Evolutionary conservation across 352 stramenopile species (phyloP), one percentile per base, ranked within the genome.

Genomic region (Globisporangium middletonii): DNA sequence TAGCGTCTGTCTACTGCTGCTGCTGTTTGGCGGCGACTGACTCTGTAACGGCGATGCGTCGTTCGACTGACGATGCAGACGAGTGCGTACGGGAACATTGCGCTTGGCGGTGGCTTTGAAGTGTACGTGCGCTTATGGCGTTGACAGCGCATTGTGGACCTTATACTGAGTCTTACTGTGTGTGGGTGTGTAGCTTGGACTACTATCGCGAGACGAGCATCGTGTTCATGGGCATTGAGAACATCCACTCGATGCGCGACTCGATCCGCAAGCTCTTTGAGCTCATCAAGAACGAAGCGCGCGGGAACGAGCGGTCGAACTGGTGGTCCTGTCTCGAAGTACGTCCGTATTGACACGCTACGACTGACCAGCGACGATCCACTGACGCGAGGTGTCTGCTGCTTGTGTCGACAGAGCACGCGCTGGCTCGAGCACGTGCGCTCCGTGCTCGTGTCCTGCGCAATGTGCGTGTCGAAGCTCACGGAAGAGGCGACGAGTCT

Each of bases 231-330:
- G 83, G 88, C 0, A 97, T 98, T 62, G 83, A 93, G 45, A 97
- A 98, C 72, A 98, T 98, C 43, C 90, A 98, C 56, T 93, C 86
- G 0, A 94, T 98, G 80, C 77, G 79, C 26, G 85, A 94, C 79
- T 88, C 83, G 28, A 82, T 90, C 35, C 80, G 77, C 38, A 88
- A 88, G 60, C 68, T 89, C 3, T 88, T 86, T 63, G 84, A 95
- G 56, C 60, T 93, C 45, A 87, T 93, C 57, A 95, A 92, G 69
- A 80, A 91, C 54, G 83, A 93, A 76, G 70, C 86, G 26, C 79
- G 78, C 6, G 85, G 83, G 33, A 86, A 87, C 30, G 83, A 95
- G 55, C 71, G 78, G 35, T 69, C 80, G 11, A 92, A 94, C 59
- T 95, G 85, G 85, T 60, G 73, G 27, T 95, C 85, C 11, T 84